A percentile compares a stretch with the other conserved stretches of the same genome.
Conservation (phyloP, 1,139 yeast genomes). For the Yamadazyma jaroonii region DNA sequence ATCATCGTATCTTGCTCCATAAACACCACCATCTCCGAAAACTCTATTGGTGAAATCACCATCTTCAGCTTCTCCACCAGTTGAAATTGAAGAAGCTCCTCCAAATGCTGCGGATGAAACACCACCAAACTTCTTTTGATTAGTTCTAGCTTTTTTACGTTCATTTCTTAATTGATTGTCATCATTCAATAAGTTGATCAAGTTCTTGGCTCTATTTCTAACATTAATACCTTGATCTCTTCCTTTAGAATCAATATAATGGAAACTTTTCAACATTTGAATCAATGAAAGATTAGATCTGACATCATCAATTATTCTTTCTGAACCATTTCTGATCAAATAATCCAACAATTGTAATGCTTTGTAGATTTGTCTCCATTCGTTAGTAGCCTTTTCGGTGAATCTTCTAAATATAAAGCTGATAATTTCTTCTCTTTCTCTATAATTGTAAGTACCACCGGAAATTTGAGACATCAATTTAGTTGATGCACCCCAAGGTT, state of each 20-base stretch:
- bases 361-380: slow-evolving; percentile 98
- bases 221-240: slow-evolving; percentile 97
- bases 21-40: slow-evolving; percentile 81
- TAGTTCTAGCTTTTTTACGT: slow-evolving; percentile 84
- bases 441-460: slow-evolving; percentile 85
- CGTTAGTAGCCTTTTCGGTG: slow-evolving; percentile 92
- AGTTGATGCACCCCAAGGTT: slow-evolving; percentile 99
- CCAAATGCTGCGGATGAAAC: slow-evolving; percentile 54
- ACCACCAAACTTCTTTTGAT: slow-evolving; percentile 77
- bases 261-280: slow-evolving; percentile 89
- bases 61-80: slow-evolving; percentile 44
- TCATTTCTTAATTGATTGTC: slow-evolving; percentile 76
- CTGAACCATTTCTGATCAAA: slow-evolving; percentile 87
- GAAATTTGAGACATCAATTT: slow-evolving; percentile 93
- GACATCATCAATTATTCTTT: slow-evolving; percentile 92
- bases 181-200: slow-evolving; percentile 69
- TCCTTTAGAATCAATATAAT: slow-evolving; percentile 90
- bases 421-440: slow-evolving; percentile 75
- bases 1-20: slow-evolving; percentile 65
- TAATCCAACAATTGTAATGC: slow-evolving; percentile 89
- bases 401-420: slow-evolving; percentile 76
- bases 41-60: slow-evolving; percentile 57
- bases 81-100: slow-evolving; percentile 35
- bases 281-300: slow-evolving; percentile 79
- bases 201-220: slow-evolving; percentile 81